These are phyloP conservation scores for Fremontodendron californicum DNA, from an alignment of 345 rosid species.

Conservation along the genomic window DNA sequence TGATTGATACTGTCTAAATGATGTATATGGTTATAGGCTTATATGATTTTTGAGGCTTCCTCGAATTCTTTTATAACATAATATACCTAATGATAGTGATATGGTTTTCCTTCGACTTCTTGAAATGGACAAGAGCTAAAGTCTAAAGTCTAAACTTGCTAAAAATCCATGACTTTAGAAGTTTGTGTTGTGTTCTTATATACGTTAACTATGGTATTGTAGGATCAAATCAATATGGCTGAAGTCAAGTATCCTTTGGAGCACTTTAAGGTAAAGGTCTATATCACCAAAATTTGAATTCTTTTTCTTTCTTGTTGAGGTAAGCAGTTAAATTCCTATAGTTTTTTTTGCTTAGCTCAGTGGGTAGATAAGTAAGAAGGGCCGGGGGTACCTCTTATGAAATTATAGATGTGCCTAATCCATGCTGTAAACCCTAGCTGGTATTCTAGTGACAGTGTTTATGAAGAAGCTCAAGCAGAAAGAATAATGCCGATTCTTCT, in stretches of 20 bases:
- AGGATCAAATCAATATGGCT: constrained; percentile 92
- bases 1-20: not conserved
- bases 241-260: constrained; percentile 85
- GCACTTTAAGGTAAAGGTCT: constrained; percentile 66
- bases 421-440: not conserved
- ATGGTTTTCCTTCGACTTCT: not conserved
- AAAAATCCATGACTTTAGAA: not conserved
- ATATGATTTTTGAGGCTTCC: not conserved
- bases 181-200: not conserved
- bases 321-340: not conserved
- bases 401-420: not conserved
- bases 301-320: not conserved
- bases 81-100: not conserved
- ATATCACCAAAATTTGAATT: not conserved
- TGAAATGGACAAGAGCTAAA: not conserved
- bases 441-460: not conserved
- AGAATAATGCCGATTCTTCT: not conserved
- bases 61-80: not conserved
- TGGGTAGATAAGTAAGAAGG: not conserved
- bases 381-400: not conserved
- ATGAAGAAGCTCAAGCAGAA: not conserved
- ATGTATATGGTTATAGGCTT: not conserved
- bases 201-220: constrained; percentile 22
- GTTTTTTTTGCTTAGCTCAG: not conserved
- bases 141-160: not conserved